phyloP scores from a whole-genome alignment of 2,329 filamentous ascomycete species.

The Myrmaecium sp. region DNA sequence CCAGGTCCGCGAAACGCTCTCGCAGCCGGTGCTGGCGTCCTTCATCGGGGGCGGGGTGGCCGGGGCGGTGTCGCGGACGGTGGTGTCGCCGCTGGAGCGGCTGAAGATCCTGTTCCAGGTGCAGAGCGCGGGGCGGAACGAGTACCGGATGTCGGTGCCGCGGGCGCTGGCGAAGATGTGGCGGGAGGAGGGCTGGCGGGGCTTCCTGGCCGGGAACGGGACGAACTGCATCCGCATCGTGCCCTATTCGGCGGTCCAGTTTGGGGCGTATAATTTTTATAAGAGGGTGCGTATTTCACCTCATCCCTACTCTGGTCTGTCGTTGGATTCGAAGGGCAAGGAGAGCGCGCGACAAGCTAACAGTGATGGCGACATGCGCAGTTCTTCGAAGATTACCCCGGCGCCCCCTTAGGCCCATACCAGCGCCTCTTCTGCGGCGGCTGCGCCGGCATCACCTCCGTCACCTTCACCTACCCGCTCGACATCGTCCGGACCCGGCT shows the following conservation, averaged over 20 bases:
- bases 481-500: slow-evolving; percentile 93
- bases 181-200: slow-evolving; percentile 88
- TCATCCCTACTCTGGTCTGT: too few relatives aligned
- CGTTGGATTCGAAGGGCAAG: not conserved
- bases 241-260: slow-evolving; percentile 94
- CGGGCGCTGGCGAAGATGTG: slow-evolving; percentile 91
- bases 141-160: slow-evolving; percentile 83
- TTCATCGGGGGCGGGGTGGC: slow-evolving; percentile 91
- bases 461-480: slow-evolving; percentile 86
- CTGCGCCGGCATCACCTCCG: slow-evolving; percentile 83
- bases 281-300: slow-evolving; percentile 68
- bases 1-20: slow-evolving; percentile 29
- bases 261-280: slow-evolving; percentile 96
- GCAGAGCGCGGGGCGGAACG: slow-evolving; percentile 74
- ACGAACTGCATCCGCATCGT: slow-evolving; percentile 98
- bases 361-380: slow-evolving; percentile 19
- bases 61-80: slow-evolving; percentile 91
- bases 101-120: slow-evolving; percentile 97
- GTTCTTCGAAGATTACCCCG: slow-evolving; percentile 63
- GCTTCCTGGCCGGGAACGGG: slow-evolving; percentile 95
- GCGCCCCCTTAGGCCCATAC: slow-evolving; percentile 54
- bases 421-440: slow-evolving; percentile 79
- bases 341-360: slow-evolving; percentile 1
- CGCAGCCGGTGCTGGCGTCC: slow-evolving; percentile 74
- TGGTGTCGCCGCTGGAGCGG: slow-evolving; percentile 88